These are phyloP conservation scores for Pezicula carpinea DNA, from an alignment of 2,329 filamentous ascomycete genomes.

Conservation along the genomic window DNA sequence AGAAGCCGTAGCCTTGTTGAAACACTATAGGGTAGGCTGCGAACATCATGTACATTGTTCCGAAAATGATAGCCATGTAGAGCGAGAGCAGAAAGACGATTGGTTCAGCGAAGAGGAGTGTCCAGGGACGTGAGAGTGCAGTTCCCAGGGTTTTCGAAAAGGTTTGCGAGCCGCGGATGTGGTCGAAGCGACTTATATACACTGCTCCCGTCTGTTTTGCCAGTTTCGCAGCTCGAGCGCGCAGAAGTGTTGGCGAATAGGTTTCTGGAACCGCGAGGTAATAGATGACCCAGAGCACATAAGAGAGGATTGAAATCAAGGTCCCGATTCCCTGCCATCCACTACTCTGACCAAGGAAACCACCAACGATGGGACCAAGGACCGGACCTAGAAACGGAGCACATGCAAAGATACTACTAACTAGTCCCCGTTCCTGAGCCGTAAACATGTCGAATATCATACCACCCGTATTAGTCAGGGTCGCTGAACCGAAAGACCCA, in stretches of 20 bases:
- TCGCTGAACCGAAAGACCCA: slow-evolving; percentile 54
- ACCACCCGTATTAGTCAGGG: slow-evolving; percentile 56
- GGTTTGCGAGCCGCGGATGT: slow-evolving; percentile 35
- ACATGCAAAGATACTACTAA: slow-evolving; percentile 57
- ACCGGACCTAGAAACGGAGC: slow-evolving; percentile 63
- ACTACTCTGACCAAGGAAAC: slow-evolving; percentile 57
- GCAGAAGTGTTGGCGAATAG: slow-evolving; percentile 50
- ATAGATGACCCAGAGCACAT: slow-evolving; percentile 50
- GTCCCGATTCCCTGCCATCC: slow-evolving; percentile 67
- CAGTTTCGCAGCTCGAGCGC: slow-evolving; percentile 44
- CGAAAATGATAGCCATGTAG: slow-evolving; percentile 58
- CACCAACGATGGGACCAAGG: slow-evolving; percentile 60
- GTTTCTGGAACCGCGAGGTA: slow-evolving; percentile 51
- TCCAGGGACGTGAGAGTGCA: slow-evolving; percentile 58
- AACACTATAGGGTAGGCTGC: slow-evolving; percentile 62
- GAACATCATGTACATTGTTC: slow-evolving; percentile 52
- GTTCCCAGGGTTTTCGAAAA: slow-evolving; percentile 45
- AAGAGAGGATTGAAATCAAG: slow-evolving; percentile 57
- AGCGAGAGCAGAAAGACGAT: slow-evolving; percentile 62
- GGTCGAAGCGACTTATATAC: slow-evolving; percentile 49
- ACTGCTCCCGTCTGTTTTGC: slow-evolving; percentile 47
- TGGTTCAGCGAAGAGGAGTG: slow-evolving; percentile 64
- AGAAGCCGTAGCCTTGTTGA: slow-evolving; percentile 52
- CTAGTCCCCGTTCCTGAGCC: slow-evolving; percentile 46
- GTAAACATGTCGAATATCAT: slow-evolving; percentile 56